Conservation (phyloP, 805 yeast genomes). For the Hanseniaspora lachancei region DNA sequence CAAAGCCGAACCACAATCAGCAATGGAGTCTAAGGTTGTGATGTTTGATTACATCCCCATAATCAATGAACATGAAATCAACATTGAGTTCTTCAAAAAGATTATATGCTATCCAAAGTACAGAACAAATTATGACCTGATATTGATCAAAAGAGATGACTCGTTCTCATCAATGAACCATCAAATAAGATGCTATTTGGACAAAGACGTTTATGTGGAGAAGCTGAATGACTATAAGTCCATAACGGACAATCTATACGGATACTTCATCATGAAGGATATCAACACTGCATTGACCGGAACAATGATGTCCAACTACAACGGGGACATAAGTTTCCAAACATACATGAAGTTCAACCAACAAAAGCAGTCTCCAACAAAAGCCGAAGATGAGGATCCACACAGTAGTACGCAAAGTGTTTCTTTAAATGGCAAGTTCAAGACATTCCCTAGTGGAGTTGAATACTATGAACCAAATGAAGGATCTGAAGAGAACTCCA, state of each 20-base stretch:
- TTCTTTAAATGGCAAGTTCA: constrained; percentile 1
- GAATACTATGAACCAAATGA: not conserved
- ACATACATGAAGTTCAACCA: not conserved
- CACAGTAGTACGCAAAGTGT: not conserved
- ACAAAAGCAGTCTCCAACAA: not conserved
- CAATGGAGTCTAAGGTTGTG: not conserved
- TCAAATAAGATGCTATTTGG: constrained; percentile 12
- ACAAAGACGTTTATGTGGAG: not conserved
- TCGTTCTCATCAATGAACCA: constrained; percentile 9
- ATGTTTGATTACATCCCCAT: constrained; percentile 13
- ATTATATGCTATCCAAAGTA: constrained; percentile 12
- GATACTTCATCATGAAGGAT: constrained; percentile 1
- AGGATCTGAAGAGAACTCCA: not conserved
- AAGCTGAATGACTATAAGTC: not conserved
- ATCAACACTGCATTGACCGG: constrained; percentile 10
- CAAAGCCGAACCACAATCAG: not conserved
- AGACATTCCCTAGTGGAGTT: not conserved
- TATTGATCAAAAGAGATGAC: not conserved
- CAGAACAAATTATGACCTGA: constrained; percentile 10
- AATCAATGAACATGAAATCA: constrained; percentile 3
- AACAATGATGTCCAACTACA: constrained; percentile 9
- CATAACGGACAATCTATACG: not conserved
- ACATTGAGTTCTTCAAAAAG: constrained; percentile 12
- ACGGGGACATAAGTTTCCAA: not conserved
- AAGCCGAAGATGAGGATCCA: not conserved